These are phyloP conservation scores for Pseudocercospora musae DNA, from an alignment of 2,329 filamentous ascomycete genomes.

Conservation along the genomic window DNA sequence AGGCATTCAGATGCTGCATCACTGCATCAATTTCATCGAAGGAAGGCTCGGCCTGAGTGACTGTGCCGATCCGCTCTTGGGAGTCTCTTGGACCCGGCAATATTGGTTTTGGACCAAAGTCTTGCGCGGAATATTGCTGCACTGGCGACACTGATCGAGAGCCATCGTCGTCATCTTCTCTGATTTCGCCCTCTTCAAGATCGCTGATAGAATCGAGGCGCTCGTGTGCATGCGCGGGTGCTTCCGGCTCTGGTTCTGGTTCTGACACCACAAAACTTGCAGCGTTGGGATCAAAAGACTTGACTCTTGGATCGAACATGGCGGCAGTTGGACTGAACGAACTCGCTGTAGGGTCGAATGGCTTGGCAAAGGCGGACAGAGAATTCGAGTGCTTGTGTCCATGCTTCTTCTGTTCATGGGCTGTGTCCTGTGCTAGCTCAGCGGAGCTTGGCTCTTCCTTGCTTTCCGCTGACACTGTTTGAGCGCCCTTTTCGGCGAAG, in stretches of 20 bases:
- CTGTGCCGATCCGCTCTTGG: conserved; percentile 20
- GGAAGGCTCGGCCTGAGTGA: conserved; percentile 42
- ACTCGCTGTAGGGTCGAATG: conserved; percentile 54
- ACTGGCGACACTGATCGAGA: conserved; percentile 17
- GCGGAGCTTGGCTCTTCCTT: conserved; percentile 4
- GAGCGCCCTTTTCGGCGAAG: conserved; percentile 16
- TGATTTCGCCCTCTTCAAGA: conserved; percentile 35
- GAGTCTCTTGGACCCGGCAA: neutral
- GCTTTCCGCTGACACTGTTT: neutral
- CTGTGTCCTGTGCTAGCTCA: conserved; percentile 1
- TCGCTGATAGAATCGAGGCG: conserved; percentile 30
- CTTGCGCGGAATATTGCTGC: conserved; percentile 8
- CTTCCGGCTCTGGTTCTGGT: neutral
- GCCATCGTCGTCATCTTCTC: conserved; percentile 26
- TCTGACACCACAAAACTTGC: neutral
- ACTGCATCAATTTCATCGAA: conserved; percentile 89
- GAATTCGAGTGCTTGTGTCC: conserved; percentile 41
- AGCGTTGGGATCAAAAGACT: neutral
- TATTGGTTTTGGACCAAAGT: conserved; percentile 4
- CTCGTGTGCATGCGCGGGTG: conserved; percentile 9
- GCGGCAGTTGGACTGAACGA: conserved; percentile 3
- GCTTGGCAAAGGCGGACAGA: conserved; percentile 67
- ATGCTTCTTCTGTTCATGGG: conserved; percentile 11
- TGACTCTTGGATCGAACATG: neutral
- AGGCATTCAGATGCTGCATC: conserved; percentile 79